A percentile compares a stretch with the other conserved stretches of the same genome.
These are phyloP conservation scores for Fraxinus xanthoxyloides DNA, from an alignment of 305 asterid species.

Conservation along the genomic window DNA sequence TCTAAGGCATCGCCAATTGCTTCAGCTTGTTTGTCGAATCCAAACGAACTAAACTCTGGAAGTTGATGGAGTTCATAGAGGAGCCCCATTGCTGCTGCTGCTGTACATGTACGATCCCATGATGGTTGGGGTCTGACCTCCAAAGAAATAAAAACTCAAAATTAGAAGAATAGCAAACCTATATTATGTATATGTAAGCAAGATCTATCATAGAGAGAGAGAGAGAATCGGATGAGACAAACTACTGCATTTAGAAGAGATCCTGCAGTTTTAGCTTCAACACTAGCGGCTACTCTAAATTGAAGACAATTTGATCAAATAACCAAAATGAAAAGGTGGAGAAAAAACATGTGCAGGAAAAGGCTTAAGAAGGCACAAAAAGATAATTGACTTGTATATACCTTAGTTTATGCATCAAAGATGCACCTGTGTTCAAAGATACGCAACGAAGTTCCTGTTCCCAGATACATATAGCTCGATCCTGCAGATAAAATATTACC, in stretches of 20 bases:
- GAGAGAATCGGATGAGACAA: neutral
- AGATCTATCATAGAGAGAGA: neutral
- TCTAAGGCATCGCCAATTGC: slow-evolving; percentile 61
- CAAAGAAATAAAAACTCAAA: neutral
- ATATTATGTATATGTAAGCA: neutral
- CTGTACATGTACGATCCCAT: slow-evolving; percentile 92
- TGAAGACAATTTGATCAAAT: neutral
- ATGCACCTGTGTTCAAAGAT: slow-evolving; percentile 66
- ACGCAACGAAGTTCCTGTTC: slow-evolving; percentile 70
- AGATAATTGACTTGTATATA: slow-evolving; percentile 18
- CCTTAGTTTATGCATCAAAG: slow-evolving; percentile 87
- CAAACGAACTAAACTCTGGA: slow-evolving; percentile 46
- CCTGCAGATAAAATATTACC: slow-evolving; percentile 37
- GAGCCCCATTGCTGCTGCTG: slow-evolving; percentile 85
- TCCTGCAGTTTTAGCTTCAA: neutral
- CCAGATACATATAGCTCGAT: slow-evolving; percentile 58
- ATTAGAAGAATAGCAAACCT: neutral
- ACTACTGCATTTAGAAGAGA: neutral
- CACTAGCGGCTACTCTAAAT: neutral
- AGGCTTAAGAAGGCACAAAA: neutral
- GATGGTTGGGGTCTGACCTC: slow-evolving; percentile 84
- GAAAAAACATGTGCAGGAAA: neutral
- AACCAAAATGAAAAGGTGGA: neutral
- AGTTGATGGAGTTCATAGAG: slow-evolving; percentile 68
- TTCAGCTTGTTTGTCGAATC: slow-evolving; percentile 58